Percentiles rank a stretch among this genome's conserved stretches.
Conservation (phyloP, 441 rosid species). For the Gossypium davidsonii region DNA sequence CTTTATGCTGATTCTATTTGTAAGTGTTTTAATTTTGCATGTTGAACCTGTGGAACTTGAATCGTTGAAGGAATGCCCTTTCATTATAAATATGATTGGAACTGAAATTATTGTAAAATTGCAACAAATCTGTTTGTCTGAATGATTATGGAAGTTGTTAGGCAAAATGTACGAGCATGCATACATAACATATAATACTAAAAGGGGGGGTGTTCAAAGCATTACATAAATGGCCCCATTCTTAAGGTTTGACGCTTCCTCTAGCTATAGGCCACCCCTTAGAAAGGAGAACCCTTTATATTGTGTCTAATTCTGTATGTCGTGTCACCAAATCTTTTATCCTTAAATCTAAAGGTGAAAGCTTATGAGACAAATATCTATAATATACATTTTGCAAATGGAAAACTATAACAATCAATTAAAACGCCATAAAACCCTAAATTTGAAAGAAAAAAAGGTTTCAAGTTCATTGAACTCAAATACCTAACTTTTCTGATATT, state of each 20-base stretch:
- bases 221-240: background rate
- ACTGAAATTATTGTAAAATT: background rate
- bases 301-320: constrained; percentile 22
- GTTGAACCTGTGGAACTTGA: background rate
- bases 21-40: background rate
- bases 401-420: constrained; percentile 17
- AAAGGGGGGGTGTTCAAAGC: background rate
- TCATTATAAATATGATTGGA: background rate
- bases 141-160: background rate
- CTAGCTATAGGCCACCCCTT: constrained; percentile 4
- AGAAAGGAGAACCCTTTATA: constrained; percentile 11
- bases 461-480: constrained; percentile 1
- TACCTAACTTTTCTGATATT: constrained; percentile 18
- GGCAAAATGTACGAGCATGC: background rate
- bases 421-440: constrained; percentile 8
- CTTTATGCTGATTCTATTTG: background rate
- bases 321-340: constrained; percentile 15
- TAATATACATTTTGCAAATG: constrained; percentile 19
- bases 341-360: constrained; percentile 8
- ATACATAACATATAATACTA: background rate
- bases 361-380: background rate
- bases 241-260: constrained; percentile 17
- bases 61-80: background rate
- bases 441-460: background rate
- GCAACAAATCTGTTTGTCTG: background rate